Percentiles rank a stretch among this genome's conserved stretches.
Evolutionary conservation across 371 early-diverging fungal genomes (phyloP).

Genomic region (Coemansia sp.): DNA sequence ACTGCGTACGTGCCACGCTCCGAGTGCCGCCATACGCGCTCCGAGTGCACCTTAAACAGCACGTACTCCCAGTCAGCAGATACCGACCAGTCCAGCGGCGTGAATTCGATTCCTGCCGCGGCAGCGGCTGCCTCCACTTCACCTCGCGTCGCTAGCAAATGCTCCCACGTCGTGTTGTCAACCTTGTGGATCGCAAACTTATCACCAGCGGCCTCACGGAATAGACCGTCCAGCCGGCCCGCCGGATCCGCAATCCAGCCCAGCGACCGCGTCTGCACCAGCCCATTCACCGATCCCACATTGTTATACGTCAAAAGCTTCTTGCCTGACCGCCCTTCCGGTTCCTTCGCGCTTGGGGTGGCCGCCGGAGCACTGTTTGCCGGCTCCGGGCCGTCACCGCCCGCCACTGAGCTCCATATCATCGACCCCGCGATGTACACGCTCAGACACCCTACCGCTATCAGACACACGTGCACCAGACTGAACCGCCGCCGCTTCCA

Average conservation of each 20-base stretch:
- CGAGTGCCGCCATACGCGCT: constrained; percentile 86
- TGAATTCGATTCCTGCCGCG: constrained; percentile 23
- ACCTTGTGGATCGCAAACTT: constrained; percentile 26
- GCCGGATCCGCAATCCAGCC: constrained; percentile 48
- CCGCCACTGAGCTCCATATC: constrained; percentile 19
- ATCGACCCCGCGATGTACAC: constrained; percentile 21
- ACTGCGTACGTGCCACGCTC: constrained; percentile 75
- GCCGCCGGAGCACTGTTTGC: constrained; percentile 7
- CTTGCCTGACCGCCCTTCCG: constrained; percentile 28
- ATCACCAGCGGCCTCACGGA: constrained; percentile 23
- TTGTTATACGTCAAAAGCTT: constrained; percentile 42
- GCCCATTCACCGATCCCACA: constrained; percentile 12
- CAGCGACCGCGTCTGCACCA: constrained; percentile 31
- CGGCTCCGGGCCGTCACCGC: background rate
- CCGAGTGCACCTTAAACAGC: constrained; percentile 64
- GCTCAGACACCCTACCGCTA: constrained; percentile 31
- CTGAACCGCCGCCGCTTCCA: constrained; percentile 46
- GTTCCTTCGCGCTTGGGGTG: constrained; percentile 2
- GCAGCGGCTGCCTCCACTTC: constrained; percentile 34
- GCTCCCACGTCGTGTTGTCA: constrained; percentile 37
- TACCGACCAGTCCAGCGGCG: constrained; percentile 48
- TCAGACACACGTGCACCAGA: constrained; percentile 25
- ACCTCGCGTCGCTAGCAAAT: constrained; percentile 23
- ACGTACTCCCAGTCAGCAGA: constrained; percentile 80
- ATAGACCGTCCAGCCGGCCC: constrained; percentile 44